Evolutionary conservation across 805 yeast species (phyloP), one percentile per base, ranked within the genome.

Genomic region (Hanseniaspora nectarophila): DNA sequence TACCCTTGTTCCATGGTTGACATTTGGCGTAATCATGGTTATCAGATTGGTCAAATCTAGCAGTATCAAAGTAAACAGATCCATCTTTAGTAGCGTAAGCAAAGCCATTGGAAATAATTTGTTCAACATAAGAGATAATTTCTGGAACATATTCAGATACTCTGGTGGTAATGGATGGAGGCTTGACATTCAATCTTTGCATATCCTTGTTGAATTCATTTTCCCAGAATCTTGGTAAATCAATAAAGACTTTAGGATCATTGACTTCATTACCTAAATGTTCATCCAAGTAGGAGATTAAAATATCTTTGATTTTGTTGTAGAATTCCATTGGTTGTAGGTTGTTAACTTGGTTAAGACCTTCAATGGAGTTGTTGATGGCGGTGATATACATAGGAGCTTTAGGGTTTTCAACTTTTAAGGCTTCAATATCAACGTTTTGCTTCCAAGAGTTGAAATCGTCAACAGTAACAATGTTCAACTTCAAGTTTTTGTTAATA

Each of bases 1-100:
- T 81, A 48, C 95, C 95, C 68, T 87, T 86, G 63, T 89, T 92
- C 97, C 97, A 90, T 18, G 98, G 98, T 70, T 92, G 97, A 61
- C 89, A 78, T 67, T 92, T 92, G 35, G 97, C 97, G 66, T 92
- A 92, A 54, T 75, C 82, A 64, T 92, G 98, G 43, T 74, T 68
- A 7, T 79, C 77, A 51, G 74, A 72, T 34, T 69, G 69, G 60
- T 92, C 97, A 64, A 90, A 92, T 46, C 78, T 76, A 7, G 70
- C 76, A 12, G 97, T 89, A 68, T 92, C 94, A 65, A 92, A 92
- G 67, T 92, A 92, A n/a, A 92, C 98, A 9, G 95, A 84, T 0
- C 97, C 97, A 62, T 89, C 96, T 5, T 66, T 68, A 1, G 95
- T 80, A 4, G 78, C 70, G 63, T 89, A 89, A 2, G 90, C 98